Evolutionary conservation across 805 yeast species (phyloP), one percentile per base, ranked within the genome.

Genomic region (Hanseniaspora clermontiae): DNA sequence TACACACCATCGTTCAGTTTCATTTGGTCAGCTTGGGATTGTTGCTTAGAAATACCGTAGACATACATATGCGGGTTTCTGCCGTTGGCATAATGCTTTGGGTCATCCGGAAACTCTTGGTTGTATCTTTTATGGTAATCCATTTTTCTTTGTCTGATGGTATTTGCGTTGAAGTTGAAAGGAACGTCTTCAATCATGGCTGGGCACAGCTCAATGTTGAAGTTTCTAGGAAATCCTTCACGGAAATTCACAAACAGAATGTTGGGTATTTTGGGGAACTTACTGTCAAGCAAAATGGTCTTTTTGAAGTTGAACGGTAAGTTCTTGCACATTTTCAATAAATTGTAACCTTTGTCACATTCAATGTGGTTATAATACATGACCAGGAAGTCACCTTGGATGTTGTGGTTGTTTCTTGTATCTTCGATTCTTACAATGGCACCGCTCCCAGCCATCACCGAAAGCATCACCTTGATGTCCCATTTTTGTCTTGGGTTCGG

Each of bases 381-480:
- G 7, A 55, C 48, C 11, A 46, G 20, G 27, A 49, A 46, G 15
- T 49, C 51, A 19, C 47, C 51, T n/a, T 46, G 55, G 15, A 49
- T 50, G 46, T 39, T 38, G 15, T 55, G 59, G 2, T 56, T 46
- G 19, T 46, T 57, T 32, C 42, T 50, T 6, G 42, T 32, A 9
- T 59, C 62, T 61, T 87, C 74, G 9, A 84, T 83, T 60, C 82
- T 87, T 15, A 81, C 80, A 29, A 85, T 78, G 2, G 78, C 77
- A 1, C 93, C 93, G 10, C 85, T 75, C 1, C 90, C 90, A 55
- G 85, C 81, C 27, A 84, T 82, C 11, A 84, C 78, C 32, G 81
- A 78, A 54, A 80, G 77, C 38, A 84, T 72, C 15, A 76, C 78
- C 51, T 78, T 78, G 57, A 78, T 82, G 59, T 75, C 81, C 93